Evolutionary conservation across 2,329 filamentous ascomycete species (phyloP), one percentile per base, ranked within the genome.

Genomic region (Ceratocystis diversiconidia): DNA sequence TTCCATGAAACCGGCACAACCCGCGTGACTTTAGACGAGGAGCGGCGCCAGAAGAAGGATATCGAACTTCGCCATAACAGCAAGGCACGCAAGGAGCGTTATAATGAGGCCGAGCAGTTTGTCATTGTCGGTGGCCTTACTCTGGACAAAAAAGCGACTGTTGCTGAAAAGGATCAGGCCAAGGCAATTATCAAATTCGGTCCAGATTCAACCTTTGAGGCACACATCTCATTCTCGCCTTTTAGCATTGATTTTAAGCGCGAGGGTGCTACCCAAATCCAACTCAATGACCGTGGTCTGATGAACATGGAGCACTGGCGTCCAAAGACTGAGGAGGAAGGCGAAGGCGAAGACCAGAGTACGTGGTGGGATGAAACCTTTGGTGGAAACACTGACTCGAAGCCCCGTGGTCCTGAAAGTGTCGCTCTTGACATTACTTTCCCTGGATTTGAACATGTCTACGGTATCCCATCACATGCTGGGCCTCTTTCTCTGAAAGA

Each of bases 361-460:
- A 96, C 92, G 2, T 96, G 91, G 90, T 99, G 94, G 94, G 94
- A 99, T 5, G 94, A 99, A 78, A 84, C 82, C 0, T 99, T 99
- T 74, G 92, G 92, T 69, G 92, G 92, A 68, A 95, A 94, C 74
- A 97, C 92, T 0, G 94, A 99, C 75, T 84, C 87, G 4, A 99
- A 99, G 76, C 92, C 94, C n/a, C 85, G 86, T 72, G 94, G 94
- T 1, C 94, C 94, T 0, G 94, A 99, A 76, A 94, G 92, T 73
- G 81, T 99, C 57, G 91, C 84, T 15, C 76, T 99, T 67, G 94
- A 99, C 73, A 92, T 99, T 71, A 86, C 88, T 0, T 99, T 99
- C 75, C 85, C 89, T 1, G 91, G 89, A 44, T 99, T 96, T 73
- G 87, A 89, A 64, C 88, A 96, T 74, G 92, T 97, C 62, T 97